Evolutionary conservation across 805 yeast species (phyloP), one percentile per base, ranked within the genome.

Genomic region (Pichia pseudocactophila): DNA sequence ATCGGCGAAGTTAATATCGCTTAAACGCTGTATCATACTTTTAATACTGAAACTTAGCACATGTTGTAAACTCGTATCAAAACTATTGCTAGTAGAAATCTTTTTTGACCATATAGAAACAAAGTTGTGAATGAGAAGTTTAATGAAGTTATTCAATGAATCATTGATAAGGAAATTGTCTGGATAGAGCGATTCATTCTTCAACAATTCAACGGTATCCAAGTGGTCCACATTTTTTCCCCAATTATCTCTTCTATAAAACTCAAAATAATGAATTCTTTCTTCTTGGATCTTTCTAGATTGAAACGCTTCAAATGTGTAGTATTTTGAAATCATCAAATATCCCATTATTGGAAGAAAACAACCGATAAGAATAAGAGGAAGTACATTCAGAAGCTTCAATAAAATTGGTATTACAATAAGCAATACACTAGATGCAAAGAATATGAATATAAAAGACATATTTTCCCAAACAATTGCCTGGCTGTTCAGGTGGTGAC

Each of bases 91-190:
- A 3, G 16, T 16, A 0, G 78, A 62, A 1, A 80, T 65, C n/a
- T 62, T 56, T 3, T 49, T 38, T 53, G 65, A 79, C 89, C 89
- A 81, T 4, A 72, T 57, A 33, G 62, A 59, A 7, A 81, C 67
- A 53, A 81, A 82, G 41, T 75, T 78, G 13, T 69, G 51, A 7
- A 76, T 48, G 1, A 81, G 62, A 33, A 70, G 58, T 28, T 64
- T 63, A 4, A 78, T 59, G n/a, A 81, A 55, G 10, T 66, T 68
- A 36, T 75, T 73, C 6, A 81, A 39, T 0, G 76, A 62, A 35
- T 71, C 76, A 2, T 82, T 74, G 5, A 80, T 67, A 3, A 69
- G 50, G 43, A 72, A 69, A 22, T 78, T 73, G 19, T 73, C 73
- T 2, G 73, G 71, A 30, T 71, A 63, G 2, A 69, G 51, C 35